Evolutionary conservation across 805 yeast genomes (phyloP).

Genomic region (Crinitomyces ghanaensis): DNA sequence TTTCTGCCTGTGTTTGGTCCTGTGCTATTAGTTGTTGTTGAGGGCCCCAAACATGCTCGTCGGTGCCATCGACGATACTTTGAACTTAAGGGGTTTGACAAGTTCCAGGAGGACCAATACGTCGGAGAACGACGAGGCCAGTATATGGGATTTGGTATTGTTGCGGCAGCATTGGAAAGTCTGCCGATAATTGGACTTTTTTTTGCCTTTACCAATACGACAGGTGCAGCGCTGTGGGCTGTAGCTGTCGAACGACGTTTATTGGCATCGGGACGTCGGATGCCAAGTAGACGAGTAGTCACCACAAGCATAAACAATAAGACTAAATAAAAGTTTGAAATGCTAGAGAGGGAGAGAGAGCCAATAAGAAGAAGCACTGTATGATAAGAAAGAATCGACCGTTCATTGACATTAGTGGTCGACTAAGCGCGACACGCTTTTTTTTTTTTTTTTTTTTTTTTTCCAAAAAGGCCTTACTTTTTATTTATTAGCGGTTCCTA

Average conservation of each 20-base stretch:
- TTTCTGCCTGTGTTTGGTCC: slow-evolving; percentile 53
- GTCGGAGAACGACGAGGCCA: slow-evolving; percentile 21
- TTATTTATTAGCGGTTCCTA: too few species aligned
- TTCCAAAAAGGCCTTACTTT: too few species aligned
- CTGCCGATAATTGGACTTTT: slow-evolving; percentile 26
- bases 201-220: slow-evolving; percentile 27
- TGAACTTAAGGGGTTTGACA: slow-evolving; percentile 39
- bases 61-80: slow-evolving; percentile 46
- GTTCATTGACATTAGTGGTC: too few species aligned
- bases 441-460: too few species aligned
- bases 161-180: slow-evolving; percentile 27
- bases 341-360: too few species aligned
- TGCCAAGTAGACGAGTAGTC: too few species aligned
- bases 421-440: too few species aligned
- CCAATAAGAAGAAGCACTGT: too few species aligned
- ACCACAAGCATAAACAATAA: too few species aligned
- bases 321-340: too few species aligned
- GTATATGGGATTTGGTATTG: slow-evolving; percentile 25
- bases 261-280: too few species aligned
- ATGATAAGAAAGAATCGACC: too few species aligned
- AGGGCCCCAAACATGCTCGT: slow-evolving; percentile 45
- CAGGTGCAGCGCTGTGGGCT: slow-evolving; percentile 31
- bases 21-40: slow-evolving; percentile 35
- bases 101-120: slow-evolving; percentile 29
- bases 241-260: slow-evolving; percentile 24